Conservation (phyloP, 768 basidiomycete genomes). For the Exsudoporus frostii region DNA sequence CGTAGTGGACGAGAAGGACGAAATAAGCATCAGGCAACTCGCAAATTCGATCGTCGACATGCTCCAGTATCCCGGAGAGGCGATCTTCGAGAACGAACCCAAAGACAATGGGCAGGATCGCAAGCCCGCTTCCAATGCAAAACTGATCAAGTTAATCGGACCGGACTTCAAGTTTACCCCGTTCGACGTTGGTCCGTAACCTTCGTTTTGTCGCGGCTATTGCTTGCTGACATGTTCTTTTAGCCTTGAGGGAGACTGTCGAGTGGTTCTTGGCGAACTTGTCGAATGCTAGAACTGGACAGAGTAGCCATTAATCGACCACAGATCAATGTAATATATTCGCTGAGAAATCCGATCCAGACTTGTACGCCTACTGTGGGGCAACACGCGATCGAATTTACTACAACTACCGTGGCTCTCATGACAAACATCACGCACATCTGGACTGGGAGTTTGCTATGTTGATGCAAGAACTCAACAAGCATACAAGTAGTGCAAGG, state of each 20-base stretch:
- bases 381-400: neutral
- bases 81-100: constrained; percentile 62
- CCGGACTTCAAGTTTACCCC: constrained; percentile 84
- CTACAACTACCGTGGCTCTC: neutral
- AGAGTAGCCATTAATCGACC: constrained; percentile 14
- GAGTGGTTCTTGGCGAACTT: constrained; percentile 88
- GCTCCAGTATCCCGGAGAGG: constrained; percentile 74
- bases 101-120: constrained; percentile 91
- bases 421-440: neutral
- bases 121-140: constrained; percentile 93
- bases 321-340: constrained; percentile 6
- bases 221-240: neutral
- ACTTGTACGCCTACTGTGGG: neutral
- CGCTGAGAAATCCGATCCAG: neutral
- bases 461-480: neutral
- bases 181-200: constrained; percentile 67
- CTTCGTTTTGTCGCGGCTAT: neutral
- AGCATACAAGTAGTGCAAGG: neutral
- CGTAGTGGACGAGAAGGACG: constrained; percentile 87
- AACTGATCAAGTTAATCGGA: constrained; percentile 71
- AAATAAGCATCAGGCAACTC: constrained; percentile 88
- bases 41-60: constrained; percentile 89
- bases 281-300: constrained; percentile 63
- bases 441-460: neutral
- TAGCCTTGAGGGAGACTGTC: constrained; percentile 75